Evolutionary conservation across 768 basidiomycete genomes (phyloP).

Genomic region (Tulasnella sp.): DNA sequence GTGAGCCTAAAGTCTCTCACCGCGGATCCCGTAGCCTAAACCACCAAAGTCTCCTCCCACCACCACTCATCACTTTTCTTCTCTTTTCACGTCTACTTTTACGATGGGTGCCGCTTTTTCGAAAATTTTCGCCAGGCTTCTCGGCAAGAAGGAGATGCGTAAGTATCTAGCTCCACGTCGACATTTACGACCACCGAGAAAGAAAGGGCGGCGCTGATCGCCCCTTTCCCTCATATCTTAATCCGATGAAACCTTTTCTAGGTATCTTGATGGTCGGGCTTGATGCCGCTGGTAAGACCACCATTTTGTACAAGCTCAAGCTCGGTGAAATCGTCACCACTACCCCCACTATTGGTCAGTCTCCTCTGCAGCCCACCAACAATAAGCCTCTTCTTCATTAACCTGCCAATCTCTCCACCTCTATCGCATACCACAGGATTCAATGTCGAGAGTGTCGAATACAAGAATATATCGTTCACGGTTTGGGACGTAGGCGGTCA

Average conservation of each 20-base stretch:
- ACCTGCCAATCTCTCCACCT: background rate
- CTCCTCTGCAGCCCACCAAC: constrained; percentile 25
- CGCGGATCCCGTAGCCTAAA: background rate
- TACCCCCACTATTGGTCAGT: constrained; percentile 96
- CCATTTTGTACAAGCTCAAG: constrained; percentile 98
- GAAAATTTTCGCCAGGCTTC: constrained; percentile 68
- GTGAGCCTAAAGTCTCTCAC: background rate
- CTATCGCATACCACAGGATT: constrained; percentile 45
- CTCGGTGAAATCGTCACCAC: constrained; percentile 99
- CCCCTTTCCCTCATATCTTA: constrained; percentile 14
- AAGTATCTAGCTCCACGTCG: constrained; percentile 41
- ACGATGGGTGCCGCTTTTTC: constrained; percentile 43
- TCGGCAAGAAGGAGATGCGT: constrained; percentile 99
- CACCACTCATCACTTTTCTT: background rate
- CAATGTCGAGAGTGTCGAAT: constrained; percentile 59
- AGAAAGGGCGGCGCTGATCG: background rate
- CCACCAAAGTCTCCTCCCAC: background rate
- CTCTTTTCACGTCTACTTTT: constrained; percentile 6
- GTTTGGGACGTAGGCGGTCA: constrained; percentile 67
- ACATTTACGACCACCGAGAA: too few species aligned
- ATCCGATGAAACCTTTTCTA: constrained; percentile 39
- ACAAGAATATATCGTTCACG: constrained; percentile 51
- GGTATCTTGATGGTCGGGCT: constrained; percentile 99
- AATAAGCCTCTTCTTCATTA: constrained; percentile 21
- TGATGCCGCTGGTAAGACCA: constrained; percentile 98